Base-by-base conservation (phyloP, 1,139 yeast genomes). In the Geotrichum bryndzae region DNA sequence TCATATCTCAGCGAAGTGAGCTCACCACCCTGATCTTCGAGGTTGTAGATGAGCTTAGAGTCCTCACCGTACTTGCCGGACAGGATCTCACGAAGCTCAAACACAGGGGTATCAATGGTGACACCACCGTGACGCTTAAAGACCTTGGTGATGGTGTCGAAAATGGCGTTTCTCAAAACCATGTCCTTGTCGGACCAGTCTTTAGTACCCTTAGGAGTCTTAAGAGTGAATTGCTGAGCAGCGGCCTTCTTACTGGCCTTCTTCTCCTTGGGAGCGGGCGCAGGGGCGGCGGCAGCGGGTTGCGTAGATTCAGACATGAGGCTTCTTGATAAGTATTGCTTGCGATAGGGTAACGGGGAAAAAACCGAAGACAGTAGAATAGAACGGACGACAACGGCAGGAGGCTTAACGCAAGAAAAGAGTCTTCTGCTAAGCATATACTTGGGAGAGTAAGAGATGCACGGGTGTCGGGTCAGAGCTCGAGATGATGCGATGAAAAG, bases 161-260 rank as follows among this genome's bases (percentile, higher is more conserved):
- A 94, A 65, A 94, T 84, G 54, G 89, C 95, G 70, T 90, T 94
- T 74, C 99, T 85, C 69, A 94, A 84, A 55, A 90, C 87, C 98
- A 94, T 94, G 74, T 94, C 99, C 74, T 88, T 88, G 69, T 94
- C 99, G 67, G 96, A 88, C 99, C 99, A 94, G 75, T 94, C 99
- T 74, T 74, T 75, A 69, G 99, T 94, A 67, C 99, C 99, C 75
- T 92, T 94, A 61, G 99, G 98, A 56, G 96, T 90, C 76, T 94
- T 94, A 72, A 94, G 81, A 65, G 88, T 82, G 74, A 88, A 90
- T 67, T 81, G 84, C 51, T 60, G 65, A 55, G 61, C 63, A 51
- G 65, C 63, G 61, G 64, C 66, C 58, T 63, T 63, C 60, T 64
- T 54, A 33, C 53, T 56, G 51, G 61, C 63, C 51, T 60, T 54